Percentiles rank a stretch among this genome's conserved stretches.
Evolutionary conservation across 192 early-diverging fungal species (phyloP).

Genomic region (Coemansia sp.): DNA sequence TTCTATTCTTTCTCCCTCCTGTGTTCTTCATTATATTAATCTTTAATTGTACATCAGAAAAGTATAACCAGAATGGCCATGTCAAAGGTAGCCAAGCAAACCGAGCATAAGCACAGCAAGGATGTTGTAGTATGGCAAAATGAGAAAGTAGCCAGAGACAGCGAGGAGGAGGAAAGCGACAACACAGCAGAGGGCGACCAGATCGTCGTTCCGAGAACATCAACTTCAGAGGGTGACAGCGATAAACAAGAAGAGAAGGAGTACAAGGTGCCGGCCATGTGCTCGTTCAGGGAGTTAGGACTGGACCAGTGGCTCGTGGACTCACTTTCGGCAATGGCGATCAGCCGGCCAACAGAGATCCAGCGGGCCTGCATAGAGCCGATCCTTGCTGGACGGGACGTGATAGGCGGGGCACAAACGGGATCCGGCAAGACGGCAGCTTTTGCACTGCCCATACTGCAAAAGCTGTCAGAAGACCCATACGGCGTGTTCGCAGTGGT

Average conservation of each 20-base stretch:
- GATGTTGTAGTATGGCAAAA: too few species aligned
- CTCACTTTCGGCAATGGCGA: slow-evolving; percentile 77
- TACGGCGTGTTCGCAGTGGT: slow-evolving; percentile 97
- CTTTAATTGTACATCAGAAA: not conserved
- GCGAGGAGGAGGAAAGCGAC: slow-evolving; percentile 24
- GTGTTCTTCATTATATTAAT: too few species aligned
- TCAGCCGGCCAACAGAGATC: slow-evolving; percentile 87
- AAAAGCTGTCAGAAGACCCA: slow-evolving; percentile 92
- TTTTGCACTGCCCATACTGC: slow-evolving; percentile 96
- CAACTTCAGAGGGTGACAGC: slow-evolving; percentile 32
- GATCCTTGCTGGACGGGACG: slow-evolving; percentile 74
- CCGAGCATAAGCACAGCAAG: slow-evolving; percentile 17
- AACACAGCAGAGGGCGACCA: slow-evolving; percentile 22
- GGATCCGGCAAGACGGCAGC: slow-evolving; percentile 98
- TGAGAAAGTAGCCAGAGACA: too few species aligned
- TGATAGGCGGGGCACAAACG: slow-evolving; percentile 94
- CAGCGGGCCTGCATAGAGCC: slow-evolving; percentile 83
- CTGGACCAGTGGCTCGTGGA: slow-evolving; percentile 81
- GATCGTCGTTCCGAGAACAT: not conserved
- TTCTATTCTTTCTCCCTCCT: not conserved
- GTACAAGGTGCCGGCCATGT: slow-evolving; percentile 37
- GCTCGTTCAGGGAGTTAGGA: slow-evolving; percentile 71
- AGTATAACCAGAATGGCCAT: not conserved
- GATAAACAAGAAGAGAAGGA: slow-evolving; percentile 36
- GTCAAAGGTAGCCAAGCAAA: not conserved